Percentiles rank a stretch among this genome's conserved stretches.
phyloP scores from a whole-genome alignment of 2,329 filamentous ascomycete species.

The Domatiomyces globalis region DNA sequence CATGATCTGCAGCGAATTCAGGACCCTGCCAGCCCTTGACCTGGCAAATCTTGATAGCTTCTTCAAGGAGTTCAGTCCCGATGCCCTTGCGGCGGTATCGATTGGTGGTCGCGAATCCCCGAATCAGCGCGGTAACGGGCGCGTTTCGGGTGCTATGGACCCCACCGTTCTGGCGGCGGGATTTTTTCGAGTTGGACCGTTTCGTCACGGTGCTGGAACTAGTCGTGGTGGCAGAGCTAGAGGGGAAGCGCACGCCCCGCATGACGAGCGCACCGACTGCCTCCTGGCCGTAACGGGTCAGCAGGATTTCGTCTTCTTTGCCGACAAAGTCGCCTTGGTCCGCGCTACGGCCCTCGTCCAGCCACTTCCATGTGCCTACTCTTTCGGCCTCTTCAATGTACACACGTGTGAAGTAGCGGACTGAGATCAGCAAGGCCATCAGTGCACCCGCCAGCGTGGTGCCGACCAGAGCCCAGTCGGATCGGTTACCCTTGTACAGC shows the following conservation, averaged over 20 bases:
- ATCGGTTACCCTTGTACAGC: constrained; percentile 23
- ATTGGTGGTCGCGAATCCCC: constrained; percentile 66
- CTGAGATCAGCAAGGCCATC: constrained; percentile 48
- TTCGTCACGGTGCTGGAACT: neutral
- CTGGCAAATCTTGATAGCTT: constrained; percentile 54
- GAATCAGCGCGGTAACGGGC: constrained; percentile 32
- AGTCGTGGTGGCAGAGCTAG: neutral
- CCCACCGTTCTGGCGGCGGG: constrained; percentile 2
- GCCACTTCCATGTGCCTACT: constrained; percentile 46
- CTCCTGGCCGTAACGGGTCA: constrained; percentile 52
- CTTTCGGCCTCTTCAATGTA: constrained; percentile 52
- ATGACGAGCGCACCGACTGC: constrained; percentile 60
- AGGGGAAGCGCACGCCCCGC: constrained; percentile 11
- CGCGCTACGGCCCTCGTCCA: constrained; percentile 31
- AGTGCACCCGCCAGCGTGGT: constrained; percentile 47
- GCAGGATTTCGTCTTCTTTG: constrained; percentile 45
- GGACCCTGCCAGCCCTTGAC: constrained; percentile 55
- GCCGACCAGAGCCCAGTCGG: constrained; percentile 42
- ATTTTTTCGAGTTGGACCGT: constrained; percentile 6
- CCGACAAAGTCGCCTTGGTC: constrained; percentile 22
- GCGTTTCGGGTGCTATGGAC: constrained; percentile 2
- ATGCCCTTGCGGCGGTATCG: constrained; percentile 58
- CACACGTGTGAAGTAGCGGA: constrained; percentile 45
- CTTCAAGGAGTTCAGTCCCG: constrained; percentile 56
- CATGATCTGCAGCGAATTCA: constrained; percentile 63